Evolutionary conservation across 768 basidiomycete species (phyloP).

Genomic region (Pisolithus marmoratus): DNA sequence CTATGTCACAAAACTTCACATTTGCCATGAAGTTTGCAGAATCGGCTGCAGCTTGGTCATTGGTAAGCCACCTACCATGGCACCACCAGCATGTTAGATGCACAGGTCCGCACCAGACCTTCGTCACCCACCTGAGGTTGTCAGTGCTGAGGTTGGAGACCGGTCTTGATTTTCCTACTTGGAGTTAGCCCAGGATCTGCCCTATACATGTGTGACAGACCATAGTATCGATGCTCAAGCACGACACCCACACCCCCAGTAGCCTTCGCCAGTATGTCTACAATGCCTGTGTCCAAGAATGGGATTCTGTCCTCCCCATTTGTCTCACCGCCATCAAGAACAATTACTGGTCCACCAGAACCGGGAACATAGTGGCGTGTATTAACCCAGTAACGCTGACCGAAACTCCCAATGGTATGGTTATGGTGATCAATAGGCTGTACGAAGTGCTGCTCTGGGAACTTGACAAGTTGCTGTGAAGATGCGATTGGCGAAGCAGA

Average conservation of each 20-base stretch:
- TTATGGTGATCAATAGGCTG: conserved; percentile 86
- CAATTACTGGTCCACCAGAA: conserved; percentile 74
- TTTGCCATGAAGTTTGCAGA: conserved; percentile 87
- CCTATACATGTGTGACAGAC: conserved; percentile 28
- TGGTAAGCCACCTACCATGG: conserved; percentile 70
- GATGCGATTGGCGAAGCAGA: not conserved
- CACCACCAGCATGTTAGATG: not conserved
- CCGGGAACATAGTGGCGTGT: conserved; percentile 70
- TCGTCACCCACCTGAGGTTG: conserved; percentile 52
- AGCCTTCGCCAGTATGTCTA: conserved; percentile 76
- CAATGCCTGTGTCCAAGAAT: conserved; percentile 69
- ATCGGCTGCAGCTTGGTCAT: conserved; percentile 85
- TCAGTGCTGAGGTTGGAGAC: conserved; percentile 78
- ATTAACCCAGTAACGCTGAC: conserved; percentile 92
- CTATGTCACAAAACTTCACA: conserved; percentile 67
- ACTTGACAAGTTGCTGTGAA: conserved; percentile 28
- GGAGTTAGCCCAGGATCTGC: not conserved
- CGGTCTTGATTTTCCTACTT: conserved; percentile 65
- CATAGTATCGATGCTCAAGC: conserved; percentile 92
- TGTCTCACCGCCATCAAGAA: conserved; percentile 93
- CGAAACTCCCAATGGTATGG: conserved; percentile 55
- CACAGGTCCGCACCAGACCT: not conserved
- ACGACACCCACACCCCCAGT: conserved; percentile 87
- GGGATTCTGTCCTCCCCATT: conserved; percentile 61
- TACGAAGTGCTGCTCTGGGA: conserved; percentile 62